A percentile compares a stretch with the other conserved stretches of the same genome.
phyloP scores from a whole-genome alignment of 441 rosid genomes.

The Kokia cookei region DNA sequence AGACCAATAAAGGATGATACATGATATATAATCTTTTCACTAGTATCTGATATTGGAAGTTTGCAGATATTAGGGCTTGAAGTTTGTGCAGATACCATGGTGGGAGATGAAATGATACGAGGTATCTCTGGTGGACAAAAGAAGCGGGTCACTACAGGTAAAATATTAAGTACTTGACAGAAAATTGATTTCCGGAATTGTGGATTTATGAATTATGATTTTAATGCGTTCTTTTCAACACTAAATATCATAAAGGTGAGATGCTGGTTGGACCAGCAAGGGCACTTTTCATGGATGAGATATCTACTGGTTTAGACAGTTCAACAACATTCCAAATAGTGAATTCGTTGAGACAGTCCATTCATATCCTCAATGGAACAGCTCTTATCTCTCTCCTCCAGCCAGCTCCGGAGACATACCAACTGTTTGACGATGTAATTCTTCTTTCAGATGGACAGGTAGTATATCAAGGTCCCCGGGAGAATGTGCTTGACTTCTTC shows the following conservation, averaged over 20 bases:
- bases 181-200: neutral
- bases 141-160: constrained; percentile 63
- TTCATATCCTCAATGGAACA: constrained; percentile 57
- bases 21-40: neutral
- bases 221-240: no score
- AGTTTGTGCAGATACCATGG: constrained; percentile 50
- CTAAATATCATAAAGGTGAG: neutral
- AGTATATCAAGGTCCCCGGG: constrained; percentile 64
- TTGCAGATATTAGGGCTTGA: constrained; percentile 60
- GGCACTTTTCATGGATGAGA: constrained; percentile 60
- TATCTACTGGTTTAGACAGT: constrained; percentile 45
- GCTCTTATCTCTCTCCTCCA: constrained; percentile 66
- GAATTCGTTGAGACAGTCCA: constrained; percentile 40
- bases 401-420: constrained; percentile 67
- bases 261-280: constrained; percentile 5
- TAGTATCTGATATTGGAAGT: neutral
- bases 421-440: constrained; percentile 58
- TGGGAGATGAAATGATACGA: constrained; percentile 57
- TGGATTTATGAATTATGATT: neutral
- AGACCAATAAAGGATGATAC: neutral
- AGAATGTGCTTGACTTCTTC: constrained; percentile 58
- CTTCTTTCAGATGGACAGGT: constrained; percentile 57
- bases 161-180: neutral
- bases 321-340: constrained; percentile 59
- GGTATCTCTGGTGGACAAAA: constrained; percentile 67